These are phyloP conservation scores for Ogataea neopini DNA, from an alignment of 805 yeast species.

Conservation along the genomic window DNA sequence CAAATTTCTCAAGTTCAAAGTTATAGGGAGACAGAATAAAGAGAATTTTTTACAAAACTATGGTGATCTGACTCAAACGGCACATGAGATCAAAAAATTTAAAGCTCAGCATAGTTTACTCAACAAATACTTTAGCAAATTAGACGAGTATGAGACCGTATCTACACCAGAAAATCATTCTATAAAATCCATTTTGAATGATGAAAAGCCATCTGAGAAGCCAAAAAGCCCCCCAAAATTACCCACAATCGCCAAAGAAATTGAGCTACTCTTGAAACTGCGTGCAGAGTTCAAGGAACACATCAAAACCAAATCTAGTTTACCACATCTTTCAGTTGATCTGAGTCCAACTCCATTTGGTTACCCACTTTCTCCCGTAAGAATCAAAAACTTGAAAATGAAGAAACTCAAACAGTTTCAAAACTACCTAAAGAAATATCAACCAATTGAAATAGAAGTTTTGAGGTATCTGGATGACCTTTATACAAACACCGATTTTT, in stretches of 20 bases:
- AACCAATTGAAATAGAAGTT: slow-evolving; percentile 22
- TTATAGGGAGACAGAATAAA: slow-evolving; percentile 10
- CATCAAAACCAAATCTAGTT: slow-evolving; percentile 14
- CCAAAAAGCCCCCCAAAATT: neutral
- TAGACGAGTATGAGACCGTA: slow-evolving; percentile 6
- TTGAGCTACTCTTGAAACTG: slow-evolving; percentile 5
- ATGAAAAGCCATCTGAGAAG: neutral
- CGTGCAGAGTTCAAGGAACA: slow-evolving; percentile 16
- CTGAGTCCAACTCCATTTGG: slow-evolving; percentile 27
- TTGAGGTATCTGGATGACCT: slow-evolving; percentile 18
- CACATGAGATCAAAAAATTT: slow-evolving; percentile 12
- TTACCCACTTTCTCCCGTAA: slow-evolving; percentile 19
- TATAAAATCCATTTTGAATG: slow-evolving; percentile 9
- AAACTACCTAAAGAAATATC: slow-evolving; percentile 12
- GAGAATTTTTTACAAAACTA: slow-evolving; percentile 10
- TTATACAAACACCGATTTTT: slow-evolving; percentile 1
- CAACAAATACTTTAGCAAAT: slow-evolving; percentile 9
- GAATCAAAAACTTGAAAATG: slow-evolving; percentile 21
- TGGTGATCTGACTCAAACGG: slow-evolving; percentile 1
- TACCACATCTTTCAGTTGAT: slow-evolving; percentile 15
- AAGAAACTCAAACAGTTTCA: slow-evolving; percentile 18
- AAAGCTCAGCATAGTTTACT: slow-evolving; percentile 2
- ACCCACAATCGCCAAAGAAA: neutral
- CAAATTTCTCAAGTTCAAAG: slow-evolving; percentile 11
- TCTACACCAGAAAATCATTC: slow-evolving; percentile 12